Conservation (phyloP, 305 asterid species). For the Ajuga reptans region DNA sequence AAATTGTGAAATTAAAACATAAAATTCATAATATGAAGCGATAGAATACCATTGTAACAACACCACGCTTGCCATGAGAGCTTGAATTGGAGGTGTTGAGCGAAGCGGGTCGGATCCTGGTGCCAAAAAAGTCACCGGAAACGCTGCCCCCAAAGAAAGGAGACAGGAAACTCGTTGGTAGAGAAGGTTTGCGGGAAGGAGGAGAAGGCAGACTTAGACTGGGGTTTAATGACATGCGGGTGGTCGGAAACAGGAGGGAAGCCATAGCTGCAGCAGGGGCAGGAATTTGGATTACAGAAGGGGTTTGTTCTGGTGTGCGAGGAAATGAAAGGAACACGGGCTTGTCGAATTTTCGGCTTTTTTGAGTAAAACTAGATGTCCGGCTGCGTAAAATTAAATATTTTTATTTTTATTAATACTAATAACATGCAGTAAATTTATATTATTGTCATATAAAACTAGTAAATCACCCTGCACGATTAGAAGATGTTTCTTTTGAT, state of each 20-base stretch:
- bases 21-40: background rate
- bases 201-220: constrained; percentile 23
- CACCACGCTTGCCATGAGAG: constrained; percentile 50
- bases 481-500: no score
- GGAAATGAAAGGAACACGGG: background rate
- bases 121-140: constrained; percentile 54
- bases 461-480: no score
- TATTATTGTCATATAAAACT: no score
- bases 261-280: constrained; percentile 36
- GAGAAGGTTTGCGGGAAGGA: constrained; percentile 26
- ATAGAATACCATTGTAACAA: constrained; percentile 58
- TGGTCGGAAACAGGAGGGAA: constrained; percentile 41
- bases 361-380: no score
- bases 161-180: constrained; percentile 44
- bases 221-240: constrained; percentile 30
- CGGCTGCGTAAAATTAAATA: no score
- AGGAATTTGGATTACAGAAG: constrained; percentile 13
- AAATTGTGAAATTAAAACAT: background rate
- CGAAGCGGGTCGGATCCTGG: constrained; percentile 51
- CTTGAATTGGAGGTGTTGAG: constrained; percentile 35
- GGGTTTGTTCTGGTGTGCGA: background rate
- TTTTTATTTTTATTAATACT: no score
- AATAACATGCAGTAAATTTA: no score
- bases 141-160: constrained; percentile 47
- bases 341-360: background rate